Percentiles rank a stretch among this genome's conserved stretches.
Conservation (phyloP, 257 asterid species). For the Solanum clarkiae region DNA sequence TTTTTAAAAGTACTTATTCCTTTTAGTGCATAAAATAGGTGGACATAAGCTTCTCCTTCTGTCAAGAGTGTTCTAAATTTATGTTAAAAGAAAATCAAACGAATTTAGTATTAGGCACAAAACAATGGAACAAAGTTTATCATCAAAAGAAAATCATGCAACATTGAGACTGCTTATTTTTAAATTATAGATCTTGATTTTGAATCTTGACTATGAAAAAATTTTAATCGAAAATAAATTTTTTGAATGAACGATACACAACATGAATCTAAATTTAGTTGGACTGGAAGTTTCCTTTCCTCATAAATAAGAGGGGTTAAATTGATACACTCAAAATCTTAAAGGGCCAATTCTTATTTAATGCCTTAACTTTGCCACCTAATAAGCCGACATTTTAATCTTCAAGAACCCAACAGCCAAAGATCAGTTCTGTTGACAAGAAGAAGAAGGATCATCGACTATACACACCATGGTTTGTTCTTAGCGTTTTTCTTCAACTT, state of each 20-base stretch:
- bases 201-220: no score
- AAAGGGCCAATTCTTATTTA: not conserved
- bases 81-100: not conserved
- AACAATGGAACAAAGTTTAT: not conserved
- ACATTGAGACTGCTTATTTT: no score
- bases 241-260: no score
- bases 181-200: no score
- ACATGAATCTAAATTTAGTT: no score
- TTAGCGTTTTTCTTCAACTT: not conserved
- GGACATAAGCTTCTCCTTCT: no score
- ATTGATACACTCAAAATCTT: not conserved
- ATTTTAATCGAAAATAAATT: accelerated
- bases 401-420: not conserved
- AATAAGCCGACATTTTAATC: not conserved
- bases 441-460: not conserved
- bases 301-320: not conserved
- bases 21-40: no score
- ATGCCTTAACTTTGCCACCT: not conserved
- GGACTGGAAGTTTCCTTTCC: not conserved
- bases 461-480: not conserved
- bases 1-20: no score
- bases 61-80: not conserved
- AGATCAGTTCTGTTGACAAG: not conserved
- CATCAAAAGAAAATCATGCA: not conserved
- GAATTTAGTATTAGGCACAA: not conserved